These are phyloP conservation scores for Geotrichum bryndzae DNA, from an alignment of 1,139 yeast genomes.

Conservation along the genomic window DNA sequence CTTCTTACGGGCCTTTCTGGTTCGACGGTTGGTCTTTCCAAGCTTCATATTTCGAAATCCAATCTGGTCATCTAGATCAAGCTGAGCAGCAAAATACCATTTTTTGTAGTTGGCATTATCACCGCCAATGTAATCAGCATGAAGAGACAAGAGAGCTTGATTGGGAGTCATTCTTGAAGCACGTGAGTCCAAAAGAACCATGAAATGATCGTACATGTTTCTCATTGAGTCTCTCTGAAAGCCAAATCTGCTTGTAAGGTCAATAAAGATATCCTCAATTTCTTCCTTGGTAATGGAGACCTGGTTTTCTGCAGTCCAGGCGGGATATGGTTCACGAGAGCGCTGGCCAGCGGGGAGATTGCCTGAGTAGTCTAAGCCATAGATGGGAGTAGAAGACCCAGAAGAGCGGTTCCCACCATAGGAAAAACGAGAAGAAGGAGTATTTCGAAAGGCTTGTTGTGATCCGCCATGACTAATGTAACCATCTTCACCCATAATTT, in stretches of 20 bases:
- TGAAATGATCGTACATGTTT: slow-evolving; percentile 92
- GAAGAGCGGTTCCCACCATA: slow-evolving; percentile 78
- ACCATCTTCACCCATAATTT: slow-evolving; percentile 27
- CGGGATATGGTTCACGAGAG: slow-evolving; percentile 82
- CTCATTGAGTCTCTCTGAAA: slow-evolving; percentile 97
- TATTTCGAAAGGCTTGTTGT: slow-evolving; percentile 21
- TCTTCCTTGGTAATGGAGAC: slow-evolving; percentile 80
- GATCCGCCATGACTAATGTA: slow-evolving; percentile 12
- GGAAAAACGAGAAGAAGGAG: slow-evolving; percentile 42
- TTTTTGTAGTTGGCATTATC: slow-evolving; percentile 83
- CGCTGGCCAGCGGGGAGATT: slow-evolving; percentile 39
- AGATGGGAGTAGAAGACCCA: slow-evolving; percentile 93
- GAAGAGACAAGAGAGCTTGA: slow-evolving; percentile 84
- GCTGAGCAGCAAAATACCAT: slow-evolving; percentile 94
- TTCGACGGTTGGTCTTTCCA: slow-evolving; percentile 57
- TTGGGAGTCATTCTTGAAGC: slow-evolving; percentile 96
- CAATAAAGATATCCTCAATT: slow-evolving; percentile 86
- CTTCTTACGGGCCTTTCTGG: slow-evolving; percentile 51
- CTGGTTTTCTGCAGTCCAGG: slow-evolving; percentile 91
- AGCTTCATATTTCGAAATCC: slow-evolving; percentile 75
- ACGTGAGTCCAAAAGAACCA: slow-evolving; percentile 90
- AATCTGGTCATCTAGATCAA: slow-evolving; percentile 75
- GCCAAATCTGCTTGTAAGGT: slow-evolving; percentile 84
- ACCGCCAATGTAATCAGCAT: slow-evolving; percentile 97
- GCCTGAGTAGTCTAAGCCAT: slow-evolving; percentile 73